Evolutionary conservation across 768 basidiomycete species (phyloP), one percentile per base, ranked within the genome.

Genomic region (Kwoniella dejecticola): DNA sequence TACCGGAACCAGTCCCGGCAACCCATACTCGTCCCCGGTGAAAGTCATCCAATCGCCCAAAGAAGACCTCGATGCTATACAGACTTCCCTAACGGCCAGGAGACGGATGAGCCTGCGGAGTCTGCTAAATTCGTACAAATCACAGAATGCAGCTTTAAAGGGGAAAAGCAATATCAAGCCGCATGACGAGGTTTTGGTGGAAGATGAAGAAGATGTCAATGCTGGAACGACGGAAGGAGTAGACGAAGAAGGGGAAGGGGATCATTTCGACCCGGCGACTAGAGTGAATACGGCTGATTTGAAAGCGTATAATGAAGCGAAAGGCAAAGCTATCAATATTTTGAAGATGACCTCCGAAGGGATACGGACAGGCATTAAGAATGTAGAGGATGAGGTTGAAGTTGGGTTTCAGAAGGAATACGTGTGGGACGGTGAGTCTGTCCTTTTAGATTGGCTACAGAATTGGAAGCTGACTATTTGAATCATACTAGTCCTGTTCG

Each of bases 401-500:
- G 11, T 33, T 4, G 42, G 48, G n/a, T 7, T 44, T 24, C 48
- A 62, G 33, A 62, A 62, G 42, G 65, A 67, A 23, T 75, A 65
- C 53, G 71, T 72, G 4, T 75, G 74, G 74, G 74, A 75, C 49
- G 71, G 74, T 75, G 53, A 67, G 71, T 64, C 0, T 12, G 17
- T 24, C n/a, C 41, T 29, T n/a, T n/a, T n/a, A n/a, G n/a, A n/a
- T n/a, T n/a, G n/a, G n/a, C n/a, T n/a, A n/a, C n/a, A n/a, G n/a
- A n/a, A n/a, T 40, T 38, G 6, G 26, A 3, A 10, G 52, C 30
- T 52, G 42, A 46, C 8, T 4, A 31, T 42, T 31, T 27, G 36
- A 50, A 17, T 15, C 19, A 8, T 17, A 30, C n/a, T 49, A 75
- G 74, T 75, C 2, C 57, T 75, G 30, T 75, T 72, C 30, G 74